Percentiles rank a stretch among this genome's conserved stretches.
Conservation (phyloP, 1,139 yeast species). For the Protomyces gravidus region DNA sequence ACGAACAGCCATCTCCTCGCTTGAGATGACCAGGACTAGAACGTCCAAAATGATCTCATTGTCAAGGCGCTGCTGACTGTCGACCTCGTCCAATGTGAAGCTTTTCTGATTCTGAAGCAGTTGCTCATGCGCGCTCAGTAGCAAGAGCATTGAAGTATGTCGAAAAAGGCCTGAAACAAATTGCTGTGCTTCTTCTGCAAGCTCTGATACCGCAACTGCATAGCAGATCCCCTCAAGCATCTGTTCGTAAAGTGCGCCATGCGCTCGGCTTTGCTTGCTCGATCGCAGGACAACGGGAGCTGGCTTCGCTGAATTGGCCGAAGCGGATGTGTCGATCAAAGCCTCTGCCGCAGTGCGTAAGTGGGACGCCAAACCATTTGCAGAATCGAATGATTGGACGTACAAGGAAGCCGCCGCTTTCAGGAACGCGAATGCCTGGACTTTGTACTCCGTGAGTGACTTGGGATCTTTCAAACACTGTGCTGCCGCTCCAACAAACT, state of each 20-base stretch:
- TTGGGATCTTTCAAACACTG: constrained; percentile 59
- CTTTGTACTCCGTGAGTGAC: constrained; percentile 61
- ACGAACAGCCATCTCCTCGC: constrained; percentile 65
- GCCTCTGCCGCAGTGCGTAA: constrained; percentile 41
- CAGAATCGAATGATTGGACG: constrained; percentile 62
- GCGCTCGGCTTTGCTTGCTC: not conserved
- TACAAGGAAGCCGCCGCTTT: constrained; percentile 63
- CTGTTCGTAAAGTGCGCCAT: not conserved
- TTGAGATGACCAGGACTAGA: constrained; percentile 72
- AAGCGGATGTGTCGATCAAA: constrained; percentile 22
- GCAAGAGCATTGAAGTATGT: constrained; percentile 72
- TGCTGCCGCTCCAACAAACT: constrained; percentile 24
- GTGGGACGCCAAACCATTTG: constrained; percentile 50
- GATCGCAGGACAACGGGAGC: constrained; percentile 39
- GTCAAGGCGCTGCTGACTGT: constrained; percentile 66
- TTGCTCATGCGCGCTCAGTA: constrained; percentile 68
- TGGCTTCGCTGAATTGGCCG: constrained; percentile 55
- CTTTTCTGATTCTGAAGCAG: constrained; percentile 51
- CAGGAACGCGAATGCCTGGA: constrained; percentile 72
- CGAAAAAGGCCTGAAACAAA: constrained; percentile 65
- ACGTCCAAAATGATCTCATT: constrained; percentile 72
- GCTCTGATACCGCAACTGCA: constrained; percentile 69
- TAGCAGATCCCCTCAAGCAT: constrained; percentile 51
- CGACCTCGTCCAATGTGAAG: constrained; percentile 72
- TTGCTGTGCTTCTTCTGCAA: constrained; percentile 61